Evolutionary conservation across 225 moss, liverwort and hornwort genomes (phyloP).

Genomic region (Sphagnum tenellum): DNA sequence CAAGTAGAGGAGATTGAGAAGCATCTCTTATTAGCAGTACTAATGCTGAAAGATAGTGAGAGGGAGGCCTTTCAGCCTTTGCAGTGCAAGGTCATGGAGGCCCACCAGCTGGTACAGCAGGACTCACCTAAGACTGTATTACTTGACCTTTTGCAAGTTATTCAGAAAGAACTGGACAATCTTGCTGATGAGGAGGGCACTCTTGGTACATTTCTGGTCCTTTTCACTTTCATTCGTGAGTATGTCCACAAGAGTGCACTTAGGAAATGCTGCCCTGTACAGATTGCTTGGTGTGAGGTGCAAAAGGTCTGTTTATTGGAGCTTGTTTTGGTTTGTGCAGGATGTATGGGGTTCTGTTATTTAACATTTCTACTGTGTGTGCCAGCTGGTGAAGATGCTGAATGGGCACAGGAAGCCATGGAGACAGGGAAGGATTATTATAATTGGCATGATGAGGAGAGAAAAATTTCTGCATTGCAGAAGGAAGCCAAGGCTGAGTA

Average conservation of each 20-base stretch:
- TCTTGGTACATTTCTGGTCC: not conserved
- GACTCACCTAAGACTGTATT: not conserved
- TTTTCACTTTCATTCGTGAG: too few relatives aligned
- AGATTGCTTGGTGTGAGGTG: too few relatives aligned
- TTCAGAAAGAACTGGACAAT: constrained; percentile 4
- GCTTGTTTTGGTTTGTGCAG: too few relatives aligned
- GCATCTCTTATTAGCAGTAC: constrained; percentile 2
- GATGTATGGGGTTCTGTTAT: too few relatives aligned
- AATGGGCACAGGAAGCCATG: not conserved
- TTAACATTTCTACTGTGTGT: too few relatives aligned
- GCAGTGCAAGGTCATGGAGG: constrained; percentile 3
- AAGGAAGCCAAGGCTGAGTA: not conserved
- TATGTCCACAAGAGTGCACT: too few relatives aligned
- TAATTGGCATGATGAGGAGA: constrained; percentile 1
- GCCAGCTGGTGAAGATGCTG: not conserved
- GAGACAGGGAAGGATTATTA: not conserved
- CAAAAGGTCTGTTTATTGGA: too few relatives aligned
- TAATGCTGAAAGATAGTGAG: constrained; percentile 3
- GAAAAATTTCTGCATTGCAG: not conserved
- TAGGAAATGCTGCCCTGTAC: too few relatives aligned
- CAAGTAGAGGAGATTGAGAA: constrained; percentile 2
- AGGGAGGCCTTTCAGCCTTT: constrained; percentile 1
- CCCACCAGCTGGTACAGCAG: constrained; percentile 1
- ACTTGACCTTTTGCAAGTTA: constrained; percentile 1
- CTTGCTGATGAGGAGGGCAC: not conserved